Conservation (phyloP, 192 early-diverging fungal genomes). For the Coemansia sp. region DNA sequence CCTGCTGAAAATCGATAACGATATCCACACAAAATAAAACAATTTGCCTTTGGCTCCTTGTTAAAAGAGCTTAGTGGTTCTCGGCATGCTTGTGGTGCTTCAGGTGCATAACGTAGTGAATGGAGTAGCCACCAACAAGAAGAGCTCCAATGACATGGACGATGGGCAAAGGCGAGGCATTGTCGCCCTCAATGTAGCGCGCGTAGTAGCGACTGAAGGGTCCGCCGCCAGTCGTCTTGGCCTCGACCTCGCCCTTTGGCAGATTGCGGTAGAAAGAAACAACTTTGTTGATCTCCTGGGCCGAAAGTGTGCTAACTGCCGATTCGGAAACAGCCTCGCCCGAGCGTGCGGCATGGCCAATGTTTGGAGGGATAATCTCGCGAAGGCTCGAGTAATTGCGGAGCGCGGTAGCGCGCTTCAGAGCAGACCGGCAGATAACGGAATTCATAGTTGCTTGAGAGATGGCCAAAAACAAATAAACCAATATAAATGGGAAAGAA, state of each 20-base stretch:
- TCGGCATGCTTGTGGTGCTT: slow-evolving; percentile 82
- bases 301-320: slow-evolving; percentile 49
- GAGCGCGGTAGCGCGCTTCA: slow-evolving; percentile 35
- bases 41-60: too few species aligned
- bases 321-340: slow-evolving; percentile 50
- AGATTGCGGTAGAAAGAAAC: slow-evolving; percentile 74
- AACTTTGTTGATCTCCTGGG: slow-evolving; percentile 63
- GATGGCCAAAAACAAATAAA: neutral
- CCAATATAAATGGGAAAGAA: neutral
- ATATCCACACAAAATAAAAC: neutral
- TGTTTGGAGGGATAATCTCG: slow-evolving; percentile 70
- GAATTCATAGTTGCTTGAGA: slow-evolving; percentile 37
- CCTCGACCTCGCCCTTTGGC: slow-evolving; percentile 66
- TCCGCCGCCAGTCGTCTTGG: slow-evolving; percentile 57
- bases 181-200: slow-evolving; percentile 73
- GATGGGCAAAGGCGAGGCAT: slow-evolving; percentile 64
- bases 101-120: slow-evolving; percentile 78
- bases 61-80: slow-evolving; percentile 61
- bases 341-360: slow-evolving; percentile 63
- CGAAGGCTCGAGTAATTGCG: slow-evolving; percentile 55
- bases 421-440: slow-evolving; percentile 32
- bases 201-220: slow-evolving; percentile 64
- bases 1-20: neutral
- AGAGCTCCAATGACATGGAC: slow-evolving; percentile 63
- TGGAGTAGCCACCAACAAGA: slow-evolving; percentile 65